Evolutionary conservation across 2,329 filamentous ascomycete genomes (phyloP).

Genomic region (Fusarium sp.): DNA sequence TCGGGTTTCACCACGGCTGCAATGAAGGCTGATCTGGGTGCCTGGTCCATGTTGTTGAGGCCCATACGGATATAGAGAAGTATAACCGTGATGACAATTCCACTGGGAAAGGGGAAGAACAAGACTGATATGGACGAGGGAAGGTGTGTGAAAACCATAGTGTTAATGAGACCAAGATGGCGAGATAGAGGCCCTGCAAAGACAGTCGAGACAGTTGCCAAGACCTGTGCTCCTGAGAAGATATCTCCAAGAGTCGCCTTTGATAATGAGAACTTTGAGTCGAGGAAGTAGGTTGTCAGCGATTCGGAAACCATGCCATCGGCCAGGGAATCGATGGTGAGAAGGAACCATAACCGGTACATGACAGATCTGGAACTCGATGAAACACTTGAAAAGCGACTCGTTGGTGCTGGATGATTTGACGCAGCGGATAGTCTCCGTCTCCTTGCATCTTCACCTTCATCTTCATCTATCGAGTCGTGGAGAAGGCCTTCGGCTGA

Average conservation of each 20-base stretch:
- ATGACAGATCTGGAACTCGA: constrained; percentile 68
- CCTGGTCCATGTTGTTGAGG: constrained; percentile 78
- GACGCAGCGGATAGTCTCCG: constrained; percentile 12
- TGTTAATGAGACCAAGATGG: constrained; percentile 72
- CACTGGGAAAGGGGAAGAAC: constrained; percentile 68
- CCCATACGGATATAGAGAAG: constrained; percentile 71
- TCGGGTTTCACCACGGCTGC: constrained; percentile 74
- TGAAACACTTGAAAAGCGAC: constrained; percentile 68
- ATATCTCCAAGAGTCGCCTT: constrained; percentile 73
- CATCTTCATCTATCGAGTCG: constrained; percentile 38
- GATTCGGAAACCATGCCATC: constrained; percentile 74
- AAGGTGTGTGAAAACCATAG: constrained; percentile 73
- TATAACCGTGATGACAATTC: constrained; percentile 64
- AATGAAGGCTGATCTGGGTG: constrained; percentile 74
- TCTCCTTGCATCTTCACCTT: constrained; percentile 21
- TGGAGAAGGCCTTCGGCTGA: constrained; percentile 45
- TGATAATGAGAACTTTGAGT: constrained; percentile 66
- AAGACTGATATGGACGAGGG: constrained; percentile 73
- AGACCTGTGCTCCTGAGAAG: constrained; percentile 66
- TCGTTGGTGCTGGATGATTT: constrained; percentile 41
- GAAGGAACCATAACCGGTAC: constrained; percentile 74
- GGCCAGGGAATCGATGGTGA: constrained; percentile 73
- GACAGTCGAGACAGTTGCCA: constrained; percentile 66
- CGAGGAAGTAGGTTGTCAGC: constrained; percentile 70
- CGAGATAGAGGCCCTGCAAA: constrained; percentile 70